phyloP scores from a whole-genome alignment of 2,329 filamentous ascomycete genomes.

The Delphinella strobiligena region DNA sequence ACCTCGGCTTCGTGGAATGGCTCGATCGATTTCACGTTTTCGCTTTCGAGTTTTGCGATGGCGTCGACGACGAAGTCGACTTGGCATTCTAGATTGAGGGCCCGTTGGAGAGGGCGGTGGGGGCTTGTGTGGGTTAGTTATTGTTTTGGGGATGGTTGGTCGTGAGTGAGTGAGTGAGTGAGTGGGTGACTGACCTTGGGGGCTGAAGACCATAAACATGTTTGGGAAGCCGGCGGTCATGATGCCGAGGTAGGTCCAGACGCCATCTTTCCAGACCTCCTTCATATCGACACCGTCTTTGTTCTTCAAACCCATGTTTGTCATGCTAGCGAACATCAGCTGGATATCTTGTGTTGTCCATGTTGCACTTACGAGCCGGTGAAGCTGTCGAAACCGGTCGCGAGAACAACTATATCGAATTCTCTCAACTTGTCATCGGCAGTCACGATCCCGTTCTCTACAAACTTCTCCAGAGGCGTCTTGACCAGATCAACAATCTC shows the following conservation, averaged over 20 bases:
- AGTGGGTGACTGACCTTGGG: too few relatives aligned
- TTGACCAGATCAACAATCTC: constrained; percentile 29
- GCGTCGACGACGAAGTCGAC: constrained; percentile 31
- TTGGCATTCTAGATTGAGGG: constrained; percentile 28
- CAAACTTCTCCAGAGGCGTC: constrained; percentile 27
- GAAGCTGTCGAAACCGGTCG: constrained; percentile 32
- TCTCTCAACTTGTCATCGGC: constrained; percentile 29
- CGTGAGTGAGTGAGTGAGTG: too few relatives aligned
- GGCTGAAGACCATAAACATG: constrained; percentile 29
- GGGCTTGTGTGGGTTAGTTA: too few relatives aligned
- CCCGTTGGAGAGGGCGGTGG: constrained; percentile 33
- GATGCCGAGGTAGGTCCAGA: constrained; percentile 29
- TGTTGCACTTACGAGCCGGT: constrained; percentile 24
- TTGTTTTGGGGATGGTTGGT: too few relatives aligned
- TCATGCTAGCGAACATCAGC: too few relatives aligned
- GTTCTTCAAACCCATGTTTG: constrained; percentile 25
- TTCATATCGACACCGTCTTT: constrained; percentile 26
- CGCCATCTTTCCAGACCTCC: constrained; percentile 30
- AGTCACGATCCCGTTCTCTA: constrained; percentile 27
- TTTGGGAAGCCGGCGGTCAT: constrained; percentile 22
- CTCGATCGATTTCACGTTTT: constrained; percentile 27
- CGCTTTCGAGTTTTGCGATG: constrained; percentile 24
- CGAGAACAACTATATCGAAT: constrained; percentile 31
- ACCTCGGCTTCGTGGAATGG: constrained; percentile 28
- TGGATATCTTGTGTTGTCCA: too few relatives aligned